phyloP scores from a whole-genome alignment of 345 rosid species.

The Tarenaya hassleriana region DNA sequence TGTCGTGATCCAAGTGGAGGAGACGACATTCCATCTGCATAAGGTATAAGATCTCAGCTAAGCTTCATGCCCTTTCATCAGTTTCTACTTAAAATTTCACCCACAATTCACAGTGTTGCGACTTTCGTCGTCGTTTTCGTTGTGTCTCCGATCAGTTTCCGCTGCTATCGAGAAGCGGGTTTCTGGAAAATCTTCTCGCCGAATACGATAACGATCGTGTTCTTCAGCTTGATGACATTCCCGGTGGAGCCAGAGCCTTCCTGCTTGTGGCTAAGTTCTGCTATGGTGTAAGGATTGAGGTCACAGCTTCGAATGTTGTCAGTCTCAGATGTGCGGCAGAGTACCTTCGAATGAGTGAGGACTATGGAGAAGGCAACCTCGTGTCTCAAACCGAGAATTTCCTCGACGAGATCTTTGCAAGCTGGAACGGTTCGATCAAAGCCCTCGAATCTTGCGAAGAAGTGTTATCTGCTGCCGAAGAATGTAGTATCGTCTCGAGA shows the following conservation, averaged over 20 bases:
- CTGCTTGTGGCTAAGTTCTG: constrained; percentile 53
- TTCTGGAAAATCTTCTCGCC: constrained; percentile 48
- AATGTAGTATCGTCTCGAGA: constrained; percentile 60
- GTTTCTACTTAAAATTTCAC: no score
- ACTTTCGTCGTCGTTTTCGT: no score
- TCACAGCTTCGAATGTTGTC: constrained; percentile 50
- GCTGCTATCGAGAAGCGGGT: constrained; percentile 59
- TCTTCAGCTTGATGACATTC: constrained; percentile 51
- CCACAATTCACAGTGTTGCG: no score
- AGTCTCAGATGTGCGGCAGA: constrained; percentile 70
- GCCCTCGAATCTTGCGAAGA: constrained; percentile 72
- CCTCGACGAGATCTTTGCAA: constrained; percentile 48
- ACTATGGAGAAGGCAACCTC: constrained; percentile 60
- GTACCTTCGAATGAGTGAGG: constrained; percentile 55
- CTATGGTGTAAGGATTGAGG: constrained; percentile 57
- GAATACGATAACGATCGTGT: constrained; percentile 36
- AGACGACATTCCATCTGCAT: no score
- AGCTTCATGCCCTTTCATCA: no score
- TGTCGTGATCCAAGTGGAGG: no score
- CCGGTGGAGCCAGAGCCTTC: constrained; percentile 69
- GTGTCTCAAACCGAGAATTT: constrained; percentile 49
- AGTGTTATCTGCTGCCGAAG: constrained; percentile 51
- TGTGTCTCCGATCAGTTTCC: no score
- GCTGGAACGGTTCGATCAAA: constrained; percentile 58
- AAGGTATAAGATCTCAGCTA: no score